Base-by-base conservation (phyloP, 1,139 yeast species). In the Hemisphaericaspora xylanilytica region DNA sequence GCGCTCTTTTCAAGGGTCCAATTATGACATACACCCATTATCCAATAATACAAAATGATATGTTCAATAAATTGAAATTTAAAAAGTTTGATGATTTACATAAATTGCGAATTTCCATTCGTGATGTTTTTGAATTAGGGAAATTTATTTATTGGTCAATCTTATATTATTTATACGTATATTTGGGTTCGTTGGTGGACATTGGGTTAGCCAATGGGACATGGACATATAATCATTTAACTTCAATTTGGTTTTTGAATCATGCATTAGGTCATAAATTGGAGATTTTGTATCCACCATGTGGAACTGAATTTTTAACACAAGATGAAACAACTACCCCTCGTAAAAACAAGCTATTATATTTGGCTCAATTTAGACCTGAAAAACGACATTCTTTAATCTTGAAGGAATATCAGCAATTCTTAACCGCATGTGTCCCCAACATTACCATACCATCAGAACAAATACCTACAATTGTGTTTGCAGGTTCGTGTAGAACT, bases 311-410 rank as follows among this genome's bases (percentile, higher is more conserved):
- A 48, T 38, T 40, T 15, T 59, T 67, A 29, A 42, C 47, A 7
- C n/a, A 22, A 22, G 26, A 22, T 9, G 11, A 6, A 4, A 22
- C 26, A 9, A 22, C 9, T 10, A 22, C n/a, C 11, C 42, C 15
- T 1, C 70, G 95, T 45, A 63, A 71, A 38, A 78, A 83, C 39
- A 71, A 72, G 26, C 68, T 89, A 43, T 72, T 92, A 7, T 88
- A 84, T 43, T 65, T 94, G 37, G 97, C 97, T 0, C 99, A 94
- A 61, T 94, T 87, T 63, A 78, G 99, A 43, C 94, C 96, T 1
- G 99, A 94, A 58, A 94, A 94, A 61, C 80, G 98, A 46, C 98
- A 94, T 55, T 71, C 63, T 14, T 67, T 92, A 38, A 73, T 90
- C 3, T 61, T 92, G 32, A 51, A 61, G 3, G 81, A 88, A 49